Percentiles rank a stretch among this genome's conserved stretches.
Conservation (phyloP, 345 rosid genomes). For the Moricandia moricandioides region DNA sequence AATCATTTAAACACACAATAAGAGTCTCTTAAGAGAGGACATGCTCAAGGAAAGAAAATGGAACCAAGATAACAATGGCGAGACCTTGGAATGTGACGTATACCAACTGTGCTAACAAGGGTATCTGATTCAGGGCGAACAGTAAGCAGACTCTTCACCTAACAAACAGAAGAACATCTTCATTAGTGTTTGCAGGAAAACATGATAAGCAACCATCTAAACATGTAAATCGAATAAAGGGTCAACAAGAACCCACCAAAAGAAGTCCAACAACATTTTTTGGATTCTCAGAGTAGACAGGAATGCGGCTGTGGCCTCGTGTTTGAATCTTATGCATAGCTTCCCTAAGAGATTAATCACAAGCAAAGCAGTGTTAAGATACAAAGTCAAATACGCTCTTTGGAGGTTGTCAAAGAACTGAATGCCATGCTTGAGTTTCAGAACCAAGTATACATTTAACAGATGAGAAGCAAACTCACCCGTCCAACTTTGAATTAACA, state of each 20-base stretch:
- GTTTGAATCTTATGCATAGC: conserved; percentile 89
- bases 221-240: background rate
- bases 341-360: conserved; percentile 53
- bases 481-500: conserved; percentile 89
- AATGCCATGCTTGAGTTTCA: too few species aligned
- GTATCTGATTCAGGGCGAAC: conserved; percentile 98
- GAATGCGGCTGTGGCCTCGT: conserved; percentile 95
- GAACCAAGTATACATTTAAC: too few species aligned
- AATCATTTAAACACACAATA: background rate
- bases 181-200: background rate
- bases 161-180: conserved; percentile 19
- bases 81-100: conserved; percentile 91
- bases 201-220: background rate
- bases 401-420: background rate
- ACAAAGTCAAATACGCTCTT: background rate
- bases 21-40: background rate
- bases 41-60: background rate
- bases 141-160: conserved; percentile 96
- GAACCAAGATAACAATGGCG: background rate
- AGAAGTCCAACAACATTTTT: conserved; percentile 88
- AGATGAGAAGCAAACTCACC: conserved; percentile 46
- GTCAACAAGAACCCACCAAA: conserved; percentile 56
- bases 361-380: background rate
- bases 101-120: conserved; percentile 81
- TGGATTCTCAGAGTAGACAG: conserved; percentile 85